Percentiles rank a stretch among this genome's conserved stretches.
These are phyloP conservation scores for Apiotrichum mycotoxinovorans DNA, from an alignment of 1,284 basidiomycete species.

Conservation along the genomic window DNA sequence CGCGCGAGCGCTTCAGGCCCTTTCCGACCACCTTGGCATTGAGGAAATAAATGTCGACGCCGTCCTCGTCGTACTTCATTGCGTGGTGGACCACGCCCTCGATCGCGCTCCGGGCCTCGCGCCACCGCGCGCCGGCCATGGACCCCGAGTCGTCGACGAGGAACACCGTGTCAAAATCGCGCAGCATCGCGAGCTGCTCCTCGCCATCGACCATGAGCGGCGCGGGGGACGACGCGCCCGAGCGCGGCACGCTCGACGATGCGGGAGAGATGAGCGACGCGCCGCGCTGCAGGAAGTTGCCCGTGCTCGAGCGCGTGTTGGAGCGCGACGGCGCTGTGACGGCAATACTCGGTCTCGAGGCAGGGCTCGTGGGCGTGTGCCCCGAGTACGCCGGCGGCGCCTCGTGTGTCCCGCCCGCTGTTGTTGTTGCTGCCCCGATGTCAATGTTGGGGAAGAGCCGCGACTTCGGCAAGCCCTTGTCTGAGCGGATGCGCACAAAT, in stretches of 20 bases:
- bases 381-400: constrained; percentile 1
- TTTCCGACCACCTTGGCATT: constrained; percentile 41
- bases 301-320: neutral
- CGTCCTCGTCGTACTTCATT: constrained; percentile 40
- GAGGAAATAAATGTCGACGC: constrained; percentile 46
- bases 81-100: constrained; percentile 41
- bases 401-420: neutral
- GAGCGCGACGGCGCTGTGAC: neutral
- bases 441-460: neutral
- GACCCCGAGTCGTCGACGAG: constrained; percentile 40
- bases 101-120: constrained; percentile 33
- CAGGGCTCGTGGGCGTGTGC: neutral
- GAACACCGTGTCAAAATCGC: constrained; percentile 44
- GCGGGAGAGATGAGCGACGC: neutral
- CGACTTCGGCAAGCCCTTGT: neutral
- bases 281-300: neutral
- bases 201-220: constrained; percentile 16
- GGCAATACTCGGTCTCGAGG: neutral
- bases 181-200: constrained; percentile 37
- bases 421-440: neutral
- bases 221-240: neutral
- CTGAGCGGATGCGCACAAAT: neutral
- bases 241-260: neutral
- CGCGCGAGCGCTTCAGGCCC: constrained; percentile 21
- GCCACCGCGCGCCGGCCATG: constrained; percentile 44